Base-by-base conservation (phyloP, 2,329 filamentous ascomycete species). In the Exophiala oligosperma region DNA sequence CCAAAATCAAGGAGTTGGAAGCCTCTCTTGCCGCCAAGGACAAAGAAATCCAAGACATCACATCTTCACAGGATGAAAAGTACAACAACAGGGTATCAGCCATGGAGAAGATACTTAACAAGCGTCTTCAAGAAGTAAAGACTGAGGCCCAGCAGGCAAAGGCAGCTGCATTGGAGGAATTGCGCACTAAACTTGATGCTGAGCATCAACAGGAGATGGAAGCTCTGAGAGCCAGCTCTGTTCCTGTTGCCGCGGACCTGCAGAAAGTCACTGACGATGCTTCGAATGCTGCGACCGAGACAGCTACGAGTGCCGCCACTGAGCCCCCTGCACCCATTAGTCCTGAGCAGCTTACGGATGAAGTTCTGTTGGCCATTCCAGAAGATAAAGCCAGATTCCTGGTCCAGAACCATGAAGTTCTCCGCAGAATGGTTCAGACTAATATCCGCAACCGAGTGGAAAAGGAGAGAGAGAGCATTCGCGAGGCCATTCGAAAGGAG, bases 101-200 rank as follows among this genome's bases (percentile, higher is more conserved):
- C 57, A 71, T 74, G 9, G 71, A 77, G 1, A 80, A 82, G 54
- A 83, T 86, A 60, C 77, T 88, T 14, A 89, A 89, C 67, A 86
- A 84, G 69, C 91, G 89, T 69, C 79, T 96, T 14, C 74, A 71
- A 7, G 83, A 86, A 50, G 74, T 79, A 9, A 79, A 75, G 61
- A 75, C 79, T 49, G 79, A 80, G 60, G 63, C 82, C 6, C 76
- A 81, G 63, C 75, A 74, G 48, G 66, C 83, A 17, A 78, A 74
- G 51, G 67, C 59, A 17, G 43, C 64, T 37, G 64, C 62, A 26
- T 59, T 67, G 12, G 61, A 66, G 24, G 63, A 67, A 47, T 47
- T 64, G 23, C 57, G 55, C 14, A 21, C 56, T 2, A 57, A 54
- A 46, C 60, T 68, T 17, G 58, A 54, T 24, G 55, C 63, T 23